Evolutionary conservation across 148 eudicot species (phyloP), one percentile per base, ranked within the genome.

Genomic region (Heliamphora exappendiculata): DNA sequence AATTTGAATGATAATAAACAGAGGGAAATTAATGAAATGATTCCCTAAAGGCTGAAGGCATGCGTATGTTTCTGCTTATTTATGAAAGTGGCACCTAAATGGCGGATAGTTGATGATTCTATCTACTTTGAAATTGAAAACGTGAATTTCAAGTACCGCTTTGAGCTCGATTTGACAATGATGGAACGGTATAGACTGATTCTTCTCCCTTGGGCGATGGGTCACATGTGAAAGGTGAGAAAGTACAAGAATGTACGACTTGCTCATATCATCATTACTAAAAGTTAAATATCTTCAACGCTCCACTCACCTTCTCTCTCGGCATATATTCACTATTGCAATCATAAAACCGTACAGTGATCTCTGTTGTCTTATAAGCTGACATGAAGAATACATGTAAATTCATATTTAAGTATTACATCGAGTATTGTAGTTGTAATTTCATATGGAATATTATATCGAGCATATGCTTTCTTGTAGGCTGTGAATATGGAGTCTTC

Each of bases 401-500:
- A 49, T 12, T 62, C 68, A 4, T 34, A 34, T 28, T 7, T 33
- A 17, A 58, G 64, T 72, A 26, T 57, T 29, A 6, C 73, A 16
- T 50, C 64, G 16, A 54, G 9, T 29, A 28, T 33, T 58, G 28
- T 63, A 28, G 28, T 41, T 39, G 26, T 59, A 28, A 47, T 50
- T n/a, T 45, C 34, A 9, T 16, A 26, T 12, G 59, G 34, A 65
- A 76, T 72, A 42, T 42, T 28, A 7, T 73, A 16, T 44, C 41
- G 17, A 31, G 9, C 22, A 29, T 49, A 8, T 67, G 55, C 3
- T 74, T 37, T 75, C 33, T 68, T 80, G 31, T 75, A 84, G 87
- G 85, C 82, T 76, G 70, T 82, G 75, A 62, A 64, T 65, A 62
- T 59, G 72, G 84, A 87, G 64, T 75, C 80, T 82, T 72, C 78